Conservation (phyloP, 2,329 filamentous ascomycete genomes). For the Calonectria leucothoes region DNA sequence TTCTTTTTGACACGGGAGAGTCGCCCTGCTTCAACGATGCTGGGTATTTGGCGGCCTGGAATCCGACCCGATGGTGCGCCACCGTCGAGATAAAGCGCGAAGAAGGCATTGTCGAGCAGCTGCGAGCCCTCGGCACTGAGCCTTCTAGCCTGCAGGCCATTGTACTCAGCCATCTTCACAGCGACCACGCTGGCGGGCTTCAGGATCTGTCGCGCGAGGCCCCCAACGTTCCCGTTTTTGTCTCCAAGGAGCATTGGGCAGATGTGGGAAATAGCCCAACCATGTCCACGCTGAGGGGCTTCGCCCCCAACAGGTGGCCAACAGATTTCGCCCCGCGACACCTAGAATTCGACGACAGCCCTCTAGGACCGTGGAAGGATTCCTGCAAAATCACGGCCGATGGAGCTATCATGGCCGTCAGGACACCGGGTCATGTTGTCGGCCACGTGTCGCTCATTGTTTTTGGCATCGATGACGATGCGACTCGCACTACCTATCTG, state of each 20-base stretch:
- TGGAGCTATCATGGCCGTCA: neutral
- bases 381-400: constrained; percentile 9
- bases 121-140: neutral
- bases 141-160: constrained; percentile 11
- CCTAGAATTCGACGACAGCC: neutral
- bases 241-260: constrained; percentile 9
- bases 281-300: neutral
- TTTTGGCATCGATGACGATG: neutral
- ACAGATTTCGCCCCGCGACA: neutral
- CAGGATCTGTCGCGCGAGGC: neutral
- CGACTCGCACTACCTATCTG: constrained; percentile 3
- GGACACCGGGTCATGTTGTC: constrained; percentile 14
- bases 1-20: constrained; percentile 19
- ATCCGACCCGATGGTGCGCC: neutral
- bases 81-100: neutral
- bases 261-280: neutral
- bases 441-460: constrained; percentile 16
- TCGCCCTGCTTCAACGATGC: constrained; percentile 15
- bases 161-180: constrained; percentile 18
- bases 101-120: constrained; percentile 12
- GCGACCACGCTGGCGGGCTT: constrained; percentile 14
- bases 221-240: constrained; percentile 7
- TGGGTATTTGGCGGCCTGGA: constrained; percentile 8
- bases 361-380: constrained; percentile 11
- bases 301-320: constrained; percentile 13